Conservation (phyloP, 495 filamentous ascomycete species). For the Xylona heveae region DNA sequence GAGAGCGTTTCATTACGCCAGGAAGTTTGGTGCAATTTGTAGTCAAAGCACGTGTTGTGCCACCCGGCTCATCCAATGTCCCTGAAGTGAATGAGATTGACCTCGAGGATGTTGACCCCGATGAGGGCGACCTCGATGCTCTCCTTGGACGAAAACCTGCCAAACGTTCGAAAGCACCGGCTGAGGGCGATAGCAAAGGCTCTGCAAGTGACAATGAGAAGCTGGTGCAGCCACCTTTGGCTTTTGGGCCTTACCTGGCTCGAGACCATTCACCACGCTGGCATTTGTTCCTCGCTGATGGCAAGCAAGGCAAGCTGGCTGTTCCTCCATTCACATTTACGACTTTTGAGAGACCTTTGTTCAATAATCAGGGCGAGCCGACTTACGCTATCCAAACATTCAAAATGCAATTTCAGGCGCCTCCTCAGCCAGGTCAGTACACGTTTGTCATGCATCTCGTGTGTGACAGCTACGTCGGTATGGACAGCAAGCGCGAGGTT, state of each 20-base stretch:
- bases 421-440: slow-evolving; percentile 79
- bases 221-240: slow-evolving; percentile 55
- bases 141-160: slow-evolving; percentile 54
- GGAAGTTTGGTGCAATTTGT: slow-evolving; percentile 83
- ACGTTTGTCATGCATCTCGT: slow-evolving; percentile 80
- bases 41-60: slow-evolving; percentile 83
- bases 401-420: slow-evolving; percentile 94
- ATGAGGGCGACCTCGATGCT: slow-evolving; percentile 81
- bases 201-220: slow-evolving; percentile 26
- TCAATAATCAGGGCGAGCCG: slow-evolving; percentile 44
- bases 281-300: slow-evolving; percentile 85
- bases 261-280: slow-evolving; percentile 76
- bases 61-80: slow-evolving; percentile 53
- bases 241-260: slow-evolving; percentile 72
- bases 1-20: slow-evolving; percentile 83
- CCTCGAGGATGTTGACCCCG: slow-evolving; percentile 75
- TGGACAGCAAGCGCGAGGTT: slow-evolving; percentile 76
- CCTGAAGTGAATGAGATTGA: slow-evolving; percentile 56
- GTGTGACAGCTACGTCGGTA: slow-evolving; percentile 84
- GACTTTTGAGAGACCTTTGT: slow-evolving; percentile 71
- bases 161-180: slow-evolving; percentile 26
- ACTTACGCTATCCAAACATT: slow-evolving; percentile 87
- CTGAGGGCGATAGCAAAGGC: slow-evolving; percentile 28
- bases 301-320: slow-evolving; percentile 81
- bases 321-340: slow-evolving; percentile 86